A percentile compares a stretch with the other conserved stretches of the same genome.
Evolutionary conservation across 768 basidiomycete species (phyloP).

Genomic region (Termitomyces sp.): DNA sequence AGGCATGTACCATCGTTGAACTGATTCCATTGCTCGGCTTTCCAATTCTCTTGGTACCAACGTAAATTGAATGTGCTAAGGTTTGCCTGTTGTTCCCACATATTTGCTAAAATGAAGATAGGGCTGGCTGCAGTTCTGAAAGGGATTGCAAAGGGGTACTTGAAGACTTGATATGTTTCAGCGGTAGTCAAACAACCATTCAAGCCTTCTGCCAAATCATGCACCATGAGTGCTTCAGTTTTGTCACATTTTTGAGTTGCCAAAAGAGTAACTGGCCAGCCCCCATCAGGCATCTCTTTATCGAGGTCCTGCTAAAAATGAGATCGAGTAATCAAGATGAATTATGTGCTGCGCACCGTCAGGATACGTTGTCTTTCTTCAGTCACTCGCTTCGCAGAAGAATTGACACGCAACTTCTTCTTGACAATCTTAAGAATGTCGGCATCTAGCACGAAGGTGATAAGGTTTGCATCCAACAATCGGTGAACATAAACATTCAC

Average conservation of each 20-base stretch:
- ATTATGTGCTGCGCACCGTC: background rate
- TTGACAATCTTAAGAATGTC: background rate
- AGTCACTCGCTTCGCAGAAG: too few species aligned
- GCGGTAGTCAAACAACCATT: background rate
- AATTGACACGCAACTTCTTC: background rate
- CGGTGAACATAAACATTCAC: background rate
- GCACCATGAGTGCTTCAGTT: background rate
- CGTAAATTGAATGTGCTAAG: accelerated
- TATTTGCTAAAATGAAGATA: background rate
- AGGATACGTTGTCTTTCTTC: background rate
- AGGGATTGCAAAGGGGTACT: background rate
- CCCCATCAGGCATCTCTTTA: background rate
- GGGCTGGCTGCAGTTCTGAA: background rate
- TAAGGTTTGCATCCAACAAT: background rate
- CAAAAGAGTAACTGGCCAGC: background rate
- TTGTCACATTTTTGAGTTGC: background rate
- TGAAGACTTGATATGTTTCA: background rate
- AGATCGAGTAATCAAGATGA: background rate
- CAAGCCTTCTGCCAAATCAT: background rate
- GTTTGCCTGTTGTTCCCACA: background rate
- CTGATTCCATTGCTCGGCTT: background rate
- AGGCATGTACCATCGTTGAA: background rate
- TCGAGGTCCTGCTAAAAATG: background rate
- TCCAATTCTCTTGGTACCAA: background rate
- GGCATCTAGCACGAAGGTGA: background rate